phyloP scores from a whole-genome alignment of 495 filamentous ascomycete species.

The Aspergillus mulundensis region DNA sequence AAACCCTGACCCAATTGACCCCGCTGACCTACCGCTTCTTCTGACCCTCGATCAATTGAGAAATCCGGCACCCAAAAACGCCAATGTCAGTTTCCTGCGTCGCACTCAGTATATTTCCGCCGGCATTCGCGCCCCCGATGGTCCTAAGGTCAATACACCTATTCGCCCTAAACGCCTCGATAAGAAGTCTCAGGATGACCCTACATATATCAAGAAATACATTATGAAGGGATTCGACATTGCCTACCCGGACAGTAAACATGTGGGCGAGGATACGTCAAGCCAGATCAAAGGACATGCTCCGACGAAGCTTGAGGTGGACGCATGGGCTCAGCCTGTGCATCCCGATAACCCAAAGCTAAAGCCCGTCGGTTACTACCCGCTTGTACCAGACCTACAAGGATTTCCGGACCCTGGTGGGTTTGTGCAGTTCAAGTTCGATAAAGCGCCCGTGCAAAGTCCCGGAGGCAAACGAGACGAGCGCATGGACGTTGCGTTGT shows the following conservation, averaged over 20 bases:
- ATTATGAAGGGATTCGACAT: conserved; percentile 83
- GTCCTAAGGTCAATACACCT: conserved; percentile 31
- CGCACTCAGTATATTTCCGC: conserved; percentile 94
- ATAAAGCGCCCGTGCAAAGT: conserved; percentile 67
- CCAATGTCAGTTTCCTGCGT: conserved; percentile 86
- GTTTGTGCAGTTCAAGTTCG: conserved; percentile 86
- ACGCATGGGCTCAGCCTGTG: conserved; percentile 69
- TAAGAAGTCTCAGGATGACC: conserved; percentile 62
- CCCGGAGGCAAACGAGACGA: conserved; percentile 61
- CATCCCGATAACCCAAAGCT: conserved; percentile 81
- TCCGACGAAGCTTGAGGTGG: conserved; percentile 51
- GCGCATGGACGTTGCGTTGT: conserved; percentile 74
- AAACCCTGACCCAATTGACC: conserved; percentile 65
- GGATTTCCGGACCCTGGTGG: conserved; percentile 82
- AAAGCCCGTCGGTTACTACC: conserved; percentile 72
- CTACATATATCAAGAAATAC: conserved; percentile 73
- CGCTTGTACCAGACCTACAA: conserved; percentile 82
- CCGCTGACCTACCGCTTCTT: conserved; percentile 75
- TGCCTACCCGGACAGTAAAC: conserved; percentile 64
- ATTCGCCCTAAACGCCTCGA: conserved; percentile 42
- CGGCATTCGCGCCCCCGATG: conserved; percentile 44
- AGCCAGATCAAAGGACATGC: conserved; percentile 51
- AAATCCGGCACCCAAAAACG: conserved; percentile 65
- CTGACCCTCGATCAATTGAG: conserved; percentile 74
- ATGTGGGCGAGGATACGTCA: conserved; percentile 49